These are phyloP conservation scores for Chytridiales sp. DNA, from an alignment of 371 early-diverging fungal genomes.

Conservation along the genomic window DNA sequence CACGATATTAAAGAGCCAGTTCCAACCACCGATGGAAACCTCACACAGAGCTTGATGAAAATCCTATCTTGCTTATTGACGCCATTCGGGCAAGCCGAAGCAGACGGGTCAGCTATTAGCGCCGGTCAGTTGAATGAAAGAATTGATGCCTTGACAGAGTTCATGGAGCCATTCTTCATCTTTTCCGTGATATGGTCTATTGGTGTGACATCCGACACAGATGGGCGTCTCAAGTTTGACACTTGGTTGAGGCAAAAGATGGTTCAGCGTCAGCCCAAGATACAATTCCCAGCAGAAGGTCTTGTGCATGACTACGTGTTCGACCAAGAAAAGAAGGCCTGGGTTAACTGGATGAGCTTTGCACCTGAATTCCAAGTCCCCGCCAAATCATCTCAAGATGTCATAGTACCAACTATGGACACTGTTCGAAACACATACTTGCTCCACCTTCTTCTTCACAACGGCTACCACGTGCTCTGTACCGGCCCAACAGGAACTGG, in stretches of 20 bases:
- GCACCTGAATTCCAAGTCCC: conserved; percentile 37
- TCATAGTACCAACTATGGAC: conserved; percentile 59
- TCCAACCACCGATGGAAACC: conserved; percentile 50
- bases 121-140: conserved; percentile 19
- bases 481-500: conserved; percentile 63
- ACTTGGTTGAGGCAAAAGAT: conserved; percentile 39
- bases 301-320: conserved; percentile 51
- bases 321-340: conserved; percentile 36
- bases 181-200: conserved; percentile 59
- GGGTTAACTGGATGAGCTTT: conserved; percentile 53
- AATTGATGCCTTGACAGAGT: conserved; percentile 37
- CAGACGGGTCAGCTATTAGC: conserved; percentile 6
- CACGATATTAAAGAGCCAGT: conserved; percentile 48
- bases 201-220: conserved; percentile 52
- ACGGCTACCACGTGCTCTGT: conserved; percentile 51
- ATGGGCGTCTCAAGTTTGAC: conserved; percentile 54
- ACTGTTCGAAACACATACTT: conserved; percentile 55
- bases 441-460: conserved; percentile 46
- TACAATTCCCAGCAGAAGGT: conserved; percentile 43
- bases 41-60: conserved; percentile 48
- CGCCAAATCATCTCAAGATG: conserved; percentile 35
- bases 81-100: conserved; percentile 29
- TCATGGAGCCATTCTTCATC: conserved; percentile 51
- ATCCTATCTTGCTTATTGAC: conserved; percentile 43
- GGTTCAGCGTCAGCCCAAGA: conserved; percentile 18